Percentiles rank a stretch among this genome's conserved stretches.
Evolutionary conservation across 2,329 filamentous ascomycete genomes (phyloP).

Genomic region (Malbranchea zuffiana): DNA sequence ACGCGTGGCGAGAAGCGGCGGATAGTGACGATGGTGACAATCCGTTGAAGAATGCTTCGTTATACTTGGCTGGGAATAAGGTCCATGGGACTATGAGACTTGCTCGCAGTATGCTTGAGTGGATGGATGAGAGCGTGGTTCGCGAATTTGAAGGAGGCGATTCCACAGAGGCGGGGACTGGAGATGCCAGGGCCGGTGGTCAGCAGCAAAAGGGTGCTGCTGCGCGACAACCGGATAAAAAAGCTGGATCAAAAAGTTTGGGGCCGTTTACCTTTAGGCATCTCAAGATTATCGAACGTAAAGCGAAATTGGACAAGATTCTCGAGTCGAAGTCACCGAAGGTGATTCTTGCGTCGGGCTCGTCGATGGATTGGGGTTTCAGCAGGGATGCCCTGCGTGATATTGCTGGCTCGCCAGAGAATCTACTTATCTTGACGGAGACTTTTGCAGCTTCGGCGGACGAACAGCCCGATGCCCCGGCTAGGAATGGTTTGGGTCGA

Average conservation of each 20-base stretch:
- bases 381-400: conserved; percentile 67
- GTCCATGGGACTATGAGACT: conserved; percentile 82
- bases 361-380: conserved; percentile 88
- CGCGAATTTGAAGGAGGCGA: conserved; percentile 70
- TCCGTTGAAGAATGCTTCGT: conserved; percentile 41
- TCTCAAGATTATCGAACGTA: conserved; percentile 70
- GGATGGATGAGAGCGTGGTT: conserved; percentile 96
- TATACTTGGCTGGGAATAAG: conserved; percentile 79
- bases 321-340: conserved; percentile 43
- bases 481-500: conserved; percentile 52
- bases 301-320: conserved; percentile 65
- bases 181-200: conserved; percentile 31
- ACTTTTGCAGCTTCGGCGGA: conserved; percentile 19
- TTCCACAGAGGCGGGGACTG: conserved; percentile 30
- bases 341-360: conserved; percentile 86
- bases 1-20: conserved; percentile 68
- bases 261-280: conserved; percentile 87
- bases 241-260: conserved; percentile 30
- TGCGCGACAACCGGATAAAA: conserved; percentile 27
- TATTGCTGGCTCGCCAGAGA: conserved; percentile 65
- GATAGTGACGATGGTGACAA: conserved; percentile 42
- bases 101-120: conserved; percentile 90
- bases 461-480: conserved; percentile 18
- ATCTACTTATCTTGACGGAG: conserved; percentile 81
- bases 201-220: conserved; percentile 29